Base-by-base conservation (phyloP, 257 asterid genomes). In the Solanum lignicaule region DNA sequence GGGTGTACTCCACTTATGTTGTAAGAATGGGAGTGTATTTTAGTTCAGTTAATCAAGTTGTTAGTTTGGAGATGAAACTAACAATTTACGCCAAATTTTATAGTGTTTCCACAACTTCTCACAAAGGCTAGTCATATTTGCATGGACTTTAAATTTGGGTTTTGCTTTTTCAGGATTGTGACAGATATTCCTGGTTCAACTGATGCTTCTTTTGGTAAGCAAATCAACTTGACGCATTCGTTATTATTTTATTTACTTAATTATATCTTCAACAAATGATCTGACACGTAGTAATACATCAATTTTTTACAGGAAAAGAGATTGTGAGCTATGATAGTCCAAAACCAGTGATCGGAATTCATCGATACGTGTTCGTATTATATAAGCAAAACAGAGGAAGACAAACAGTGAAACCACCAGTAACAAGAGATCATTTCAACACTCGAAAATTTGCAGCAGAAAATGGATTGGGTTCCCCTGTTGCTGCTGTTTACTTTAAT, bases 121-220 rank as follows among this genome's bases (percentile, higher is more conserved):
- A 5, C 60, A 48, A 76, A 75, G 3, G 15, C 0, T 66, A 33
- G 23, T 68, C 21, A 68, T 68, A 68, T 29, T 66, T 68, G 36
- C 76, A 29, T 7, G 33, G 83, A 9, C 2, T 33, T 27, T 38
- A 75, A 75, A 38, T 13, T 75, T 78, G 46, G 21, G n/a, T 36
- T 86, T 69, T 23, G 23, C 13, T 9, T 81, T 92, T 89, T 35
- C 92, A 95, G 99, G 99, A 92, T 94, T 55, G 95, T 96, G 23
- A 94, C 98, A 20, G 97, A 96, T 78, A 95, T 96, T 90, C 98
- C 99, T 15, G 99, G 98, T 27, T 93, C 96, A 39, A 95, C 97
- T 38, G 98, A 96, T 89, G 96, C 90, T 43, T 94, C 98, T 46
- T 96, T 94, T 68, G 99, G 98, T 94, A 91, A 86, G 91, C 79